Evolutionary conservation across 306 rosid genomes (phyloP), one percentile per base, ranked within the genome.

Genomic region (Luffa acutangula): DNA sequence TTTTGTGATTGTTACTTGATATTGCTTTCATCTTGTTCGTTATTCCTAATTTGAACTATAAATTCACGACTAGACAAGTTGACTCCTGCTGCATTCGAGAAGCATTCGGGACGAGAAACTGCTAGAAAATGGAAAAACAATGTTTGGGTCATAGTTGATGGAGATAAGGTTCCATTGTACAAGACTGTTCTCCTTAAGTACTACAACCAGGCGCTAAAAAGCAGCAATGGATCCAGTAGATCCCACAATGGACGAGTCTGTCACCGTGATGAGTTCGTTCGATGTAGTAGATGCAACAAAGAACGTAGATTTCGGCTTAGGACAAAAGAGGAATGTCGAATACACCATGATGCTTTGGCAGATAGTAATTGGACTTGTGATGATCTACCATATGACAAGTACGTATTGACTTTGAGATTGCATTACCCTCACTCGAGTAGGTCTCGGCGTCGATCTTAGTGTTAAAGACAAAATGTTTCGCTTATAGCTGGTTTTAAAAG

Each of bases 71-170:
- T 75, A 92, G 97, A 86, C 82, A 94, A 91, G 85, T 64, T 94
- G 92, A 87, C 88, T 83, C 98, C 97, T 43, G 87, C 98, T 75
- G 91, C 97, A 80, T 94, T 94, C 86, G 98, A 94, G 86, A 94
- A 94, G 79, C 98, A 94, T 86, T 94, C 98, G 54, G 98, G 98
- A 83, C 87, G 97, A 85, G 98, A 92, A 85, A 88, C 98, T 2
- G 95, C 97, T 33, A 86, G 97, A 87, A 94, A 94, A 90, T 94
- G 98, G 98, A 94, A 94, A 89, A 94, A 94, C 59, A 94, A 92
- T 84, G 78, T 92, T 10, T 94, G 98, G 98, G 97, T 94, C 42
- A 94, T 94, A 77, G 89, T 85, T 78, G 85, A 90, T 33, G 96
- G 96, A 69, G 76, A 94, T 84, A 94, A 94, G 92, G 95, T 92